Evolutionary conservation across 441 rosid genomes (phyloP), one percentile per base, ranked within the genome.

Genomic region (Gossypium aridum): DNA sequence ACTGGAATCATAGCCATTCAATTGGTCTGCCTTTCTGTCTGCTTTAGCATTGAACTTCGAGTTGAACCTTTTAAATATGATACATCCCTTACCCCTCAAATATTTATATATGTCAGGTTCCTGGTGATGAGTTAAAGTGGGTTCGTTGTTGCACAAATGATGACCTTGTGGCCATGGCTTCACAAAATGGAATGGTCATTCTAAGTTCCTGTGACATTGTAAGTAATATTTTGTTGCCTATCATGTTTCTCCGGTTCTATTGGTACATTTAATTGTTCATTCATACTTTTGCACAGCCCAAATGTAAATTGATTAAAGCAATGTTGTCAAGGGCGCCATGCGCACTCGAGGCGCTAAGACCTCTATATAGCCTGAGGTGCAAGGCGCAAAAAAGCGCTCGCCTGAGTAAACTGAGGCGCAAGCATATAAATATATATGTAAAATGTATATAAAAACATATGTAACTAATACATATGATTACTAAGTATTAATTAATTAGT

Each of bases 1-100:
- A 91, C 97, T 9, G 99, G 99, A 86, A 95, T 93, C 77, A 95
- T 95, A 66, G 99, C 98, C 63, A 90, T 91, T 83, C 98, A 93
- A 75, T 81, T 95, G 98, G 99, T 95, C 76, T 78, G 92, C 77
- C 63, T 75, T 69, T 66, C 54, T 1, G 23, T 72, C 72, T 59
- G 47, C 17, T 14, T n/a, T 71, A 13, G 49, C 60, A 23, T 54
- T 10, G 16, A 64, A 7, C 54, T 69, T 76, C 45, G 37, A 45
- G 63, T 63, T 1, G 3, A 12, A 61, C 73, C 31, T 37, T n/a
- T 16, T 14, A 1, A 10, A 28, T 55, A 22, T 28, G 2, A 49
- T 53, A 28, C 47, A 39, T 77, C 16, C 47, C 64, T 72, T 39
- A 57, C 66, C 64, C 67, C 70, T 73, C 10, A 28, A 76, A 37